Evolutionary conservation across 495 filamentous ascomycete genomes (phyloP).

Genomic region (Lasiosphaeris hirsuta): DNA sequence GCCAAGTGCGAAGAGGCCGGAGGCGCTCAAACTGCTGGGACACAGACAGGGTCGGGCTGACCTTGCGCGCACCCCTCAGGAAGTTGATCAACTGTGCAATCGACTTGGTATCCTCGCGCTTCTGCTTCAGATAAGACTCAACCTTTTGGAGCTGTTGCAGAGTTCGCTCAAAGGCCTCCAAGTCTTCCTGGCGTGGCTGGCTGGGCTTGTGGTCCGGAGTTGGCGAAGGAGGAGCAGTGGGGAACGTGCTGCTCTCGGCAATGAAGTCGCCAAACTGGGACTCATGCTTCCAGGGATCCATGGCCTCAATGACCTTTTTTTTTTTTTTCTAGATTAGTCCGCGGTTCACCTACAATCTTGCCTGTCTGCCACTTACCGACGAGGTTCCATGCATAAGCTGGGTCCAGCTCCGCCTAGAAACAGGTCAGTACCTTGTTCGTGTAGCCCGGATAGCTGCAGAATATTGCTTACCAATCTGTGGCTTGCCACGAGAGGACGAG

Average conservation of each 20-base stretch:
- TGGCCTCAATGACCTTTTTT: conserved; percentile 73
- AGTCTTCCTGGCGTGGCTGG: conserved; percentile 63
- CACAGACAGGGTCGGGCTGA: conserved; percentile 67
- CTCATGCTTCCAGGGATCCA: conserved; percentile 89
- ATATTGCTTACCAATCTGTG: conserved; percentile 80
- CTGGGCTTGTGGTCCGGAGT: conserved; percentile 54
- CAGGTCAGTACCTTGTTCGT: conserved; percentile 28
- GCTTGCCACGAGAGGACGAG: conserved; percentile 94
- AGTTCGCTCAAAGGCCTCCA: conserved; percentile 61
- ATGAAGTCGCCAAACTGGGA: conserved; percentile 84
- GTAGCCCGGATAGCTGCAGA: conserved; percentile 29
- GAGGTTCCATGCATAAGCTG: conserved; percentile 89
- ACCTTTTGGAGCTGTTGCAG: conserved; percentile 67
- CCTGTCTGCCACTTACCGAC: conserved; percentile 54
- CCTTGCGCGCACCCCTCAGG: conserved; percentile 70
- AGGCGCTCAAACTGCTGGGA: conserved; percentile 85
- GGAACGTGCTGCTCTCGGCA: conserved; percentile 66
- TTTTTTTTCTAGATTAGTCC: conserved; percentile 46
- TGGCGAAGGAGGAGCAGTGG: conserved; percentile 58
- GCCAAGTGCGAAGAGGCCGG: conserved; percentile 80
- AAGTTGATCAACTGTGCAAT: conserved; percentile 78
- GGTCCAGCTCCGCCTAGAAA: conserved; percentile 78
- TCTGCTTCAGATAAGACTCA: conserved; percentile 66
- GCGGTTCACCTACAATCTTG: conserved; percentile 4
- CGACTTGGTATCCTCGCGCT: conserved; percentile 68